Conservation (phyloP, 257 asterid species). For the Asclepias syriaca region DNA sequence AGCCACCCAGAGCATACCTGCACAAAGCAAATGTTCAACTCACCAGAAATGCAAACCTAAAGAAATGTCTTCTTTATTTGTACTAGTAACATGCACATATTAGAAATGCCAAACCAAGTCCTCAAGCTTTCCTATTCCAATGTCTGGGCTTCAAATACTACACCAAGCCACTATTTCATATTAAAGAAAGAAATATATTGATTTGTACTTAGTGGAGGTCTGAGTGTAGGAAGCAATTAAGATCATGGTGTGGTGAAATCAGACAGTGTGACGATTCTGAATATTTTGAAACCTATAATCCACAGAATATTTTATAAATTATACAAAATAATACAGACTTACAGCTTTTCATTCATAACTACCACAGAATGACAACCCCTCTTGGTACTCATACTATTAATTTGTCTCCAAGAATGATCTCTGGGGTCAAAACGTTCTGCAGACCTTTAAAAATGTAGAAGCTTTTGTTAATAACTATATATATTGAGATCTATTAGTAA, state of each 20-base stretch:
- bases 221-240: background rate
- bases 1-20: constrained; percentile 83
- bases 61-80: background rate
- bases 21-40: background rate
- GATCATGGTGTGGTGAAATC: too few relatives aligned
- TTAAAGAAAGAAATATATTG: background rate
- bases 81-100: background rate
- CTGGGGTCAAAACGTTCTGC: constrained; percentile 91
- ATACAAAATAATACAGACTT: constrained; percentile 17
- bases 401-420: constrained; percentile 70
- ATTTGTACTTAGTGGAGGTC: background rate
- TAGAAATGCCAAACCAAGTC: background rate
- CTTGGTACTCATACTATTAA: constrained; percentile 45
- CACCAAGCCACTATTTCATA: background rate
- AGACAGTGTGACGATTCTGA: background rate
- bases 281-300: background rate
- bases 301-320: background rate
- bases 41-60: background rate
- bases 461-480: background rate
- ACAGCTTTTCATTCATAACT: constrained; percentile 65
- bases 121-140: background rate
- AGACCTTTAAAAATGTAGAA: constrained; percentile 36
- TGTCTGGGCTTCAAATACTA: background rate
- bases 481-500: constrained; percentile 1
- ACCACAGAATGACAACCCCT: constrained; percentile 74